Percentiles rank a stretch among this genome's conserved stretches.
Conservation (phyloP, 1,139 yeast genomes). For the Sugiyamaella neomexicana region DNA sequence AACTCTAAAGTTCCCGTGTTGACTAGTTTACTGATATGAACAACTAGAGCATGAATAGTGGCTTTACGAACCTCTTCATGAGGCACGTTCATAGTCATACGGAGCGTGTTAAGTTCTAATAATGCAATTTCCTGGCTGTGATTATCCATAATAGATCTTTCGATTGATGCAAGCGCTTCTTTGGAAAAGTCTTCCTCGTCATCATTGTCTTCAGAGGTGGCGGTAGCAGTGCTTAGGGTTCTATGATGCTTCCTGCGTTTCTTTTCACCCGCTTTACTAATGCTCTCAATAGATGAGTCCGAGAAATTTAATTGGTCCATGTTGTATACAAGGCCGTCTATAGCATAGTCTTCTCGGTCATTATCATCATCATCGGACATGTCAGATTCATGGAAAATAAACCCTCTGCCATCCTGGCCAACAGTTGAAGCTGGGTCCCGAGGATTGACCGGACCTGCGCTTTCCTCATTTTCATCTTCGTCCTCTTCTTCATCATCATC, state of each 20-base stretch:
- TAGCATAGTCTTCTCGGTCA: conserved; percentile 44
- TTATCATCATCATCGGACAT: conserved; percentile 47
- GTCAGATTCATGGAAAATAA: conserved; percentile 52
- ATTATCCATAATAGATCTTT: conserved; percentile 85
- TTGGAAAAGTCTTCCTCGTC: conserved; percentile 82
- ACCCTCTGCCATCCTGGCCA: conserved; percentile 63
- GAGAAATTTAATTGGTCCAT: conserved; percentile 67
- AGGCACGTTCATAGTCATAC: conserved; percentile 96
- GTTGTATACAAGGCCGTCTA: conserved; percentile 50
- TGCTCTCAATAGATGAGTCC: conserved; percentile 64
- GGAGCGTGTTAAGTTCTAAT: conserved; percentile 84
- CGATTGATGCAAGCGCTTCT: conserved; percentile 93
- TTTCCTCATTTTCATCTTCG: conserved; percentile 16
- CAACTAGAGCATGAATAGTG: conserved; percentile 69
- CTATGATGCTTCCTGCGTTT: conserved; percentile 27
- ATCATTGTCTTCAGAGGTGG: conserved; percentile 47
- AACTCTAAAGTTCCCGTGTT: conserved; percentile 72
- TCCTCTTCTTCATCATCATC: conserved; percentile 24
- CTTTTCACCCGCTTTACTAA: conserved; percentile 23
- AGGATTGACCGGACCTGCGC: conserved; percentile 25
- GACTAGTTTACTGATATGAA: conserved; percentile 67
- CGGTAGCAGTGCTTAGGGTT: conserved; percentile 29
- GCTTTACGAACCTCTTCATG: conserved; percentile 90
- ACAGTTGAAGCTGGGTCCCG: conserved; percentile 41
- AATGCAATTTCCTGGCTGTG: conserved; percentile 93